Base-by-base conservation (phyloP, 768 basidiomycete species). In the Lentinula detonsa region DNA sequence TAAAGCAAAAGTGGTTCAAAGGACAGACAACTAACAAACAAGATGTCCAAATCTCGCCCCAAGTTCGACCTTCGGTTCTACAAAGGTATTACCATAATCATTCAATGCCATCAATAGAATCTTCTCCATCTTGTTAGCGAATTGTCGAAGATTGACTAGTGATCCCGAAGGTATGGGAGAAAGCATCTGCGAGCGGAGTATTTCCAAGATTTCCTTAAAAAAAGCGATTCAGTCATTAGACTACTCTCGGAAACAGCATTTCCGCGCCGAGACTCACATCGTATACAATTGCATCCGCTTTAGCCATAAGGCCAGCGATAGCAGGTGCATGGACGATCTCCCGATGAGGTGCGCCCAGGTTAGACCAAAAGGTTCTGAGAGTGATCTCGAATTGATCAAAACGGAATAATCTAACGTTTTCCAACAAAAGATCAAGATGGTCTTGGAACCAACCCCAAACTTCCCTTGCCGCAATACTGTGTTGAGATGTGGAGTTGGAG, bases 371-470 rank as follows among this genome's bases (percentile, higher is more conserved):
- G 10, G 86, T 83, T 51, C 93, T 85, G 48, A 94, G 74, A 67
- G 92, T 85, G 76, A 93, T 84, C 72, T 95, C 93, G 68, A 94
- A 94, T 72, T 93, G 90, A 73, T 95, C 93, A 66, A 93, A 91
- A 42, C 91, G 82, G 77, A 88, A 90, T 16, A 83, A 76, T 59
- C 90, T 78, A 46, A 93, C 84, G 66, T 84, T 87, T 65, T 93
- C 90, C 35, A 94, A 75, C 51, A 95, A 79, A 0, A 87, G 78
- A 73, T 95, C 92, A 63, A 94, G 79, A 76, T 96, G 94, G 61
- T 93, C 89, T 72, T 91, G 88, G 79, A 96, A 96, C 87, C 91
- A 92, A 34, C 79, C 82, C 94, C 94, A 96, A 5, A 93, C 90
- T 72, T 92, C 91, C 65, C 90, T 84, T 33, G 90, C 93, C 62